Base-by-base conservation (phyloP, 2,329 filamentous ascomycete genomes). In the Nakataea oryzae region DNA sequence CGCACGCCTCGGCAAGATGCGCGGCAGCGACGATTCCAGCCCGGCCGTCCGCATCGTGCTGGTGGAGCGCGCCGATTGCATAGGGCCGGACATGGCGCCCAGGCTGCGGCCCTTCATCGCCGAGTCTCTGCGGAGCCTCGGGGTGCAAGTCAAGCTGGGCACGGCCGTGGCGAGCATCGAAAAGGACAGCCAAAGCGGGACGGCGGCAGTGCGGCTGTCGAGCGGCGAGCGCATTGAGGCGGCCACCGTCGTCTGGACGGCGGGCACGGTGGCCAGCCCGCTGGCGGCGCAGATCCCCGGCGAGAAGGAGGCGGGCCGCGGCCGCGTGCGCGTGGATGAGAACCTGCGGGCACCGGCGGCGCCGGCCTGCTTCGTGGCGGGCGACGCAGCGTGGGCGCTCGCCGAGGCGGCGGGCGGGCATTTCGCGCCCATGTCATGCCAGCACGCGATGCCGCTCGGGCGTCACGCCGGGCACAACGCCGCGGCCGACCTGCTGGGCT, bases 401-500 rank as follows among this genome's bases (percentile, higher is more conserved):
- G 64, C 70, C 3, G 71, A 72, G 47, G 60, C 59, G 0, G 54
- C 70, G 0, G 71, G 70, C 2, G 41, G 41, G 21, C 67, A 74
- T 47, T 47, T 68, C 24, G 67, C 71, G 1, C 57, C 75, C 24
- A 76, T 75, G 72, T 75, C 71, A 1, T 77, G 75, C 62, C 75
- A 77, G 64, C 75, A 77, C 59, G 75, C 74, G 2, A 59, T 71
- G 21, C 54, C 65, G 1, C 68, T 76, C 1, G 75, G 75, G 3
- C 73, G 74, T 0, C 62, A 72, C 4, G 68, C 74, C 0, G 75
- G 75, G 0, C 64, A 76, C 58, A 77, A 77, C 62, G 74, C 74
- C 0, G 75, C 74, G 0, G 74, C 75, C 1, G 72, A 74, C 29
- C 63, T 77, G 0, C 67, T 77, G 0, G 64, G 63, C 1, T 62